Evolutionary conservation across 805 yeast genomes (phyloP), one percentile per base, ranked within the genome.

Genomic region (Jamesozyma jinghongensis): DNA sequence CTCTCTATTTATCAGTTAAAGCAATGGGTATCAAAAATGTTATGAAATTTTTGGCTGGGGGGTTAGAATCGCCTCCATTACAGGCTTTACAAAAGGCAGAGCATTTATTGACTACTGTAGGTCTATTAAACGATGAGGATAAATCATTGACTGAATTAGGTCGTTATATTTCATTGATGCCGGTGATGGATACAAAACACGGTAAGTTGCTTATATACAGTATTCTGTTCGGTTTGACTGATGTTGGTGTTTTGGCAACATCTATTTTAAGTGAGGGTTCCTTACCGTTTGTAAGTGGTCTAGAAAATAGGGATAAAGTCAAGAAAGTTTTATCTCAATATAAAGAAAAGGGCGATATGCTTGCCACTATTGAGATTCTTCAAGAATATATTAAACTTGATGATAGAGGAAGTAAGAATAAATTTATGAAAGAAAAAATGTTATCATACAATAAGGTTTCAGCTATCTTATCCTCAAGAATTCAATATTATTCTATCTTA

Each of bases 21-120:
- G 73, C 95, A 0, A 86, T 92, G 92, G 95, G 94, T 0, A 72
- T 90, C 20, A 65, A 68, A 3, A 70, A 83, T 48, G 96, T 87
- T 0, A 70, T 69, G 42, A 70, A 66, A 18, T 92, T 90, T 53
- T 68, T 90, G 46, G 66, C 72, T 13, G 69, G 71, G 26, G 96
- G 96, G 0, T 62, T 92, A 36, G 97, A 88, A 57, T 81, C 94
- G 0, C 97, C 97, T 0, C 69, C 71, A 5, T 34, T 52, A 18
- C 46, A 57, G 12, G 58, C 70, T 0, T 44, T 68, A 34, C 41
- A 54, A 20, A 68, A 67, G 51, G 69, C 73, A 1, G 69, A 67
- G 37, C 63, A 60, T 32, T 55, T 66, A 38, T 67, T 90, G 49
- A 67, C 67, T 6, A 81, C 83, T 33, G 72, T 85, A 35, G 97